These are phyloP conservation scores for Hevea brasiliensis DNA, from an alignment of 345 rosid species.

Conservation along the genomic window DNA sequence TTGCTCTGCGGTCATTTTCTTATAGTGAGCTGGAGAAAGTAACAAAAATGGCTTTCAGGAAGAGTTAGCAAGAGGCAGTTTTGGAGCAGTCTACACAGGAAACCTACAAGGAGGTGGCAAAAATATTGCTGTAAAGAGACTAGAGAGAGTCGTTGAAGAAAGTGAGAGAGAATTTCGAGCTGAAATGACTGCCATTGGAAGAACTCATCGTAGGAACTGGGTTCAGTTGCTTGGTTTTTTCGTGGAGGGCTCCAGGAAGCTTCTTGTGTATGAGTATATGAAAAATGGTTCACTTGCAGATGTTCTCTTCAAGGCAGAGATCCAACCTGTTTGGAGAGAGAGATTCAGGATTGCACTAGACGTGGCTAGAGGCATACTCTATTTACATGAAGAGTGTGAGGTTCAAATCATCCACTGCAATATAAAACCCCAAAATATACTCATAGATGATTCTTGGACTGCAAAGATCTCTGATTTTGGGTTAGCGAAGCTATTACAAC, in stretches of 20 bases:
- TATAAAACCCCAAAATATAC: not conserved
- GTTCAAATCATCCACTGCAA: conserved; percentile 29
- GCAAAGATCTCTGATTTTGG: conserved; percentile 36
- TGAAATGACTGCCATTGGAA: conserved; percentile 28
- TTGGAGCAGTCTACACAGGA: conserved; percentile 34
- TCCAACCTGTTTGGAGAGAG: conserved; percentile 10
- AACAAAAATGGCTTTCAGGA: conserved; percentile 23
- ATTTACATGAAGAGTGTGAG: conserved; percentile 25
- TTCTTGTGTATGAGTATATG: conserved; percentile 33
- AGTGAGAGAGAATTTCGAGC: conserved; percentile 23
- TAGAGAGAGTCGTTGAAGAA: conserved; percentile 17
- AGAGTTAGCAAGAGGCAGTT: conserved; percentile 8
- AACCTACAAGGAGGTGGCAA: not conserved
- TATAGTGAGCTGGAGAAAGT: conserved; percentile 19
- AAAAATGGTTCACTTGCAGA: conserved; percentile 22
- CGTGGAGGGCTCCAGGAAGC: conserved; percentile 13
- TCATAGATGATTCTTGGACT: conserved; percentile 21
- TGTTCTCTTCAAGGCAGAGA: conserved; percentile 9
- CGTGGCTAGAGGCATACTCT: conserved; percentile 18
- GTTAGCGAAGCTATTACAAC: conserved; percentile 25
- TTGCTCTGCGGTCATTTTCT: conserved; percentile 22
- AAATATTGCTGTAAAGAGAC: conserved; percentile 17
- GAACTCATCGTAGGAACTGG: conserved; percentile 34
- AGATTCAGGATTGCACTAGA: conserved; percentile 26
- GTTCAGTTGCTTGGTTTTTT: conserved; percentile 37